A percentile compares a stretch with the other conserved stretches of the same genome.
Evolutionary conservation across 331 rosid species (phyloP).

Genomic region (Ulmus americana): DNA sequence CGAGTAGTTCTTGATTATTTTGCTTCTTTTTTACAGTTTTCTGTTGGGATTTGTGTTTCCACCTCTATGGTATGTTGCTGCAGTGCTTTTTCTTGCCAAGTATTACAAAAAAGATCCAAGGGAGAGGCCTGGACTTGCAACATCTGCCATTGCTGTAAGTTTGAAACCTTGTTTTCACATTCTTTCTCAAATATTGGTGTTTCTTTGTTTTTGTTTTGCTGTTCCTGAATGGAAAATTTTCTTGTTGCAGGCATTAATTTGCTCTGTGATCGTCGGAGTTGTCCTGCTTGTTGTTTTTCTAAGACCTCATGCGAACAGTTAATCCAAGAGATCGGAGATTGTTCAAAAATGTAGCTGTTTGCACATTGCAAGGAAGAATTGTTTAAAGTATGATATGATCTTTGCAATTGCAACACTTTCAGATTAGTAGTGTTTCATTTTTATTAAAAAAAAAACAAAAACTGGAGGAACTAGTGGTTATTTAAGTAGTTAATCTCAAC

Average conservation of each 20-base stretch:
- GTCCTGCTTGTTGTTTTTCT: conserved; percentile 22
- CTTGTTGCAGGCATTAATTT: conserved; percentile 32
- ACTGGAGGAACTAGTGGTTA: neutral
- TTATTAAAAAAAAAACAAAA: neutral
- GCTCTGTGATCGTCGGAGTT: conserved; percentile 22
- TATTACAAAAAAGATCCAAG: conserved; percentile 27
- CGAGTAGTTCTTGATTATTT: conserved; percentile 3
- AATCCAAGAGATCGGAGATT: too few relatives aligned
- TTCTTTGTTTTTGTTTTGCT: neutral
- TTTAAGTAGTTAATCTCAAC: neutral
- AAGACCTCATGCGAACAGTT: conserved; percentile 3
- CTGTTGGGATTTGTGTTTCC: conserved; percentile 38
- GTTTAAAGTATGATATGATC: neutral
- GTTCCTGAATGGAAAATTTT: neutral
- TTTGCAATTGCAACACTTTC: neutral
- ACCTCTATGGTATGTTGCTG: conserved; percentile 34
- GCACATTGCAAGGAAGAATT: too few relatives aligned
- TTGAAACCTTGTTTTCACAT: neutral
- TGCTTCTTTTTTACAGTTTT: conserved; percentile 17
- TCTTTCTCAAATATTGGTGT: neutral
- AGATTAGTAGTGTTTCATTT: neutral
- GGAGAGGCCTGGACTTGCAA: conserved; percentile 35
- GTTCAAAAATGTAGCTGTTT: too few relatives aligned
- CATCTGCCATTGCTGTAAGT: conserved; percentile 38
- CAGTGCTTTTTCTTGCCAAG: conserved; percentile 28